Percentiles rank a stretch among this genome's conserved stretches.
Conservation (phyloP, 805 yeast genomes). For the Barnettozyma populi region DNA sequence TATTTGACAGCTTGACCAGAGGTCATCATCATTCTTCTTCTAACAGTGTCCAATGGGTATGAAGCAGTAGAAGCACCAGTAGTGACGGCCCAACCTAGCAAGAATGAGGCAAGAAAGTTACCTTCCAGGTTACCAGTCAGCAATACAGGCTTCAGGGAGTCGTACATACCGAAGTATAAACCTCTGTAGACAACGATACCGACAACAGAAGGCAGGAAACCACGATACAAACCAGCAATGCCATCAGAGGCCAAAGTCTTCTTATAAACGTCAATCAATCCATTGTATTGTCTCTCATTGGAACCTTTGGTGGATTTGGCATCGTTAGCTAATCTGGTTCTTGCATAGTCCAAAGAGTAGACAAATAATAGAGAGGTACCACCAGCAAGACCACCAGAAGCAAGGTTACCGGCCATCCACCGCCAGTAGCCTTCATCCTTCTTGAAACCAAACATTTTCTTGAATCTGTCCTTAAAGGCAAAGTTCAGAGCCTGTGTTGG, state of each 20-base stretch:
- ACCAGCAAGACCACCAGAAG: conserved; percentile 99
- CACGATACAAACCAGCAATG: conserved; percentile 98
- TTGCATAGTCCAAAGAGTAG: conserved; percentile 96
- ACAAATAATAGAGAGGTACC: conserved; percentile 90
- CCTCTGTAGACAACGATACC: conserved; percentile 99
- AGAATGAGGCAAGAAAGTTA: conserved; percentile 91
- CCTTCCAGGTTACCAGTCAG: conserved; percentile 93
- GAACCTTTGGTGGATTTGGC: conserved; percentile 81
- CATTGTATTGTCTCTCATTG: conserved; percentile 96
- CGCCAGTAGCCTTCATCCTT: conserved; percentile 88
- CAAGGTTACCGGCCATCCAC: conserved; percentile 97
- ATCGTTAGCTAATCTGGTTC: conserved; percentile 98
- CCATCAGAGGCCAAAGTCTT: conserved; percentile 95
- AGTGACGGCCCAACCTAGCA: conserved; percentile 96
- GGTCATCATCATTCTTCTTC: conserved; percentile 99
- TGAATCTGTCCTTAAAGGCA: conserved; percentile 97
- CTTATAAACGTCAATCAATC: conserved; percentile 93
- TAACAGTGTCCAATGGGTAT: conserved; percentile 97
- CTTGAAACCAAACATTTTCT: conserved; percentile 94
- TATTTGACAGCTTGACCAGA: conserved; percentile 98
- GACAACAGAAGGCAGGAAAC: conserved; percentile 96
- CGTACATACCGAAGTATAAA: conserved; percentile 96
- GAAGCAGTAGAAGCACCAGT: conserved; percentile 98
- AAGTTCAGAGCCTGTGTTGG: conserved; percentile 98
- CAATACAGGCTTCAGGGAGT: conserved; percentile 92